These are phyloP conservation scores for Ophiosphaerella korrae DNA, from an alignment of 2,329 filamentous ascomycete species.

Conservation along the genomic window DNA sequence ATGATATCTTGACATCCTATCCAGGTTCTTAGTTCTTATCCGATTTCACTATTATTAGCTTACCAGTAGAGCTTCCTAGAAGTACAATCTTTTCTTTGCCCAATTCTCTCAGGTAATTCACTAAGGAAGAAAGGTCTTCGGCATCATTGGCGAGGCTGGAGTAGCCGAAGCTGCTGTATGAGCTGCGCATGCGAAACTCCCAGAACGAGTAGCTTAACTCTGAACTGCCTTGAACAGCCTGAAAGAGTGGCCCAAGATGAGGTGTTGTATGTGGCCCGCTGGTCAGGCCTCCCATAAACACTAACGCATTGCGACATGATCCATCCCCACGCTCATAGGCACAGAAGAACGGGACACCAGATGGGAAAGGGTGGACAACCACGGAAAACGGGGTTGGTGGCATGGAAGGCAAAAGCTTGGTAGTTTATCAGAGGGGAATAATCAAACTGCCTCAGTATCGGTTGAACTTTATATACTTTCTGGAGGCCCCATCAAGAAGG, in stretches of 20 bases:
- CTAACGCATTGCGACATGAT: constrained; percentile 12
- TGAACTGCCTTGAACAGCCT: background rate
- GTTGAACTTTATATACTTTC: background rate
- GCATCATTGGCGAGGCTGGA: constrained; percentile 23
- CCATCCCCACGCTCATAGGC: constrained; percentile 19
- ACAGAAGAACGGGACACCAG: constrained; percentile 8
- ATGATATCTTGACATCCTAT: constrained; percentile 18
- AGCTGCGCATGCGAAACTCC: constrained; percentile 26
- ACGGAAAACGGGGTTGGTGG: constrained; percentile 4
- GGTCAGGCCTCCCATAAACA: constrained; percentile 24
- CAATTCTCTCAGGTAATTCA: constrained; percentile 11
- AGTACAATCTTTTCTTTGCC: constrained; percentile 12
- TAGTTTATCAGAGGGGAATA: no score
- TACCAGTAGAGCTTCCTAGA: constrained; percentile 15
- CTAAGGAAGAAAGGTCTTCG: constrained; percentile 17
- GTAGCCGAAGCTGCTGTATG: constrained; percentile 23
- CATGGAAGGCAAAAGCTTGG: background rate
- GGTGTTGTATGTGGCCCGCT: constrained; percentile 18
- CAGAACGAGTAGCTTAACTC: constrained; percentile 14
- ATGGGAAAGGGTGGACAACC: constrained; percentile 16
- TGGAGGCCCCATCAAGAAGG: background rate
- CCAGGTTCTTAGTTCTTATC: background rate
- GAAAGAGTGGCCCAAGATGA: constrained; percentile 2
- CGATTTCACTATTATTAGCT: background rate
- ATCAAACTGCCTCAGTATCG: background rate